Evolutionary conservation across 2,329 filamentous ascomycete genomes (phyloP).

Genomic region (Emmonsiellopsis sp.): DNA sequence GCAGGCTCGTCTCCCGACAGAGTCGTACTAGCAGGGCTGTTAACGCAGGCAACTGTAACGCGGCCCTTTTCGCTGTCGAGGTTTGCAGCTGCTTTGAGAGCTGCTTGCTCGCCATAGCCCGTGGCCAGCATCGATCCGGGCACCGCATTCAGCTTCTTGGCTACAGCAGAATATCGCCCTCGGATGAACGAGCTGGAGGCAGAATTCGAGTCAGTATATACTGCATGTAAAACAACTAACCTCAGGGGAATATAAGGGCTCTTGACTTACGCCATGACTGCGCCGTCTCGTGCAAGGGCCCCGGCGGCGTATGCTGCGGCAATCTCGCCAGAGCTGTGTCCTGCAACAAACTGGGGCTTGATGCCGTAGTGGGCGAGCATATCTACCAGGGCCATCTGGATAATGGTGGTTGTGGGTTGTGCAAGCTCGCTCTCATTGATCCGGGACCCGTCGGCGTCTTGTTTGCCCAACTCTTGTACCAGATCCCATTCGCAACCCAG

Average conservation of each 20-base stretch:
- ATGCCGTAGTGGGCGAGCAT: background rate
- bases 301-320: constrained; percentile 1
- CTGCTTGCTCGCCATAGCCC: background rate
- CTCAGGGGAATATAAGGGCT: background rate
- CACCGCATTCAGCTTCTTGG: background rate
- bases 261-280: constrained; percentile 1
- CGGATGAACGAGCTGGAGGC: background rate
- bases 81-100: background rate
- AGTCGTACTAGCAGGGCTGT: constrained; percentile 4
- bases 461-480: background rate
- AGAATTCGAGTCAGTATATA: background rate
- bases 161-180: background rate
- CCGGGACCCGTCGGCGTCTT: background rate
- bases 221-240: background rate
- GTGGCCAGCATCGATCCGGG: background rate
- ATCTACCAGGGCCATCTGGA: constrained; percentile 2
- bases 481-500: constrained; percentile 1
- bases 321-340: constrained; percentile 1
- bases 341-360: background rate
- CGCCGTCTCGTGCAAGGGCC: background rate
- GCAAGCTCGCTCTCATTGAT: constrained; percentile 2
- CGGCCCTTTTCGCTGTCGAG: background rate
- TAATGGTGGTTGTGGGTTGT: constrained; percentile 1
- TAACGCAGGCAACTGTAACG: constrained; percentile 10
- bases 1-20: constrained; percentile 29